Evolutionary conservation across 2,329 filamentous ascomycete species (phyloP), one percentile per base, ranked within the genome.

Genomic region (Delphinella strobiligena): DNA sequence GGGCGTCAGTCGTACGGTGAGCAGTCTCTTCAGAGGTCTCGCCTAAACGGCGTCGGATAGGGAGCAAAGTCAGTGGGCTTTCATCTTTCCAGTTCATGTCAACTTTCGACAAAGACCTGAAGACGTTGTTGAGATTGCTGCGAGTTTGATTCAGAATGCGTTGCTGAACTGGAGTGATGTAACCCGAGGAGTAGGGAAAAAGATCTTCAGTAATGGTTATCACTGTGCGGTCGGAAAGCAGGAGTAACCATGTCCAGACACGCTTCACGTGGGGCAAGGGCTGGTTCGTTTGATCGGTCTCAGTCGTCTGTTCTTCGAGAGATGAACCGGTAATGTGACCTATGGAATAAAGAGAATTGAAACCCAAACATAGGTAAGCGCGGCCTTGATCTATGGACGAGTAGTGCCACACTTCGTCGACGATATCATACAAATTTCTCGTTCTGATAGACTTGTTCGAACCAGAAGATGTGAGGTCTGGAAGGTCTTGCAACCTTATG

Each of bases 401-500:
- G 56, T 82, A 87, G 54, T 85, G 81, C 66, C 80, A 80, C n/a
- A 83, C 78, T 40, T 79, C 72, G 45, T 82, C 70, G 4, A 80
- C 72, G 31, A 85, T 67, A 19, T 74, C 62, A 36, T 74, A 72
- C 41, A 75, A 69, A 2, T 70, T 71, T 4, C 53, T 51, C 16
- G 45, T 42, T 22, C 42, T 34, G 10, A 42, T 40, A 15, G 42
- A 40, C 71, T 50, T 24, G 52, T 50, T 33, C 47, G 52, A 45
- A 30, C 56, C 32, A 54, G 55, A 52, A 55, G 60, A 48, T 55
- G 40, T 27, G 54, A 54, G 8, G 54, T 58, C 51, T 56, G 22
- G 22, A 12, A 12, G 12, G 22, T 12, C 7, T 27, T 12, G n/a
- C n/a, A n/a, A 7, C 7, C 22, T 27, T 7, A 7, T 7, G 22